Percentiles rank a stretch among this genome's conserved stretches.
phyloP scores from a whole-genome alignment of 208 protist species.

The Strigomonas oncopelti region DNA sequence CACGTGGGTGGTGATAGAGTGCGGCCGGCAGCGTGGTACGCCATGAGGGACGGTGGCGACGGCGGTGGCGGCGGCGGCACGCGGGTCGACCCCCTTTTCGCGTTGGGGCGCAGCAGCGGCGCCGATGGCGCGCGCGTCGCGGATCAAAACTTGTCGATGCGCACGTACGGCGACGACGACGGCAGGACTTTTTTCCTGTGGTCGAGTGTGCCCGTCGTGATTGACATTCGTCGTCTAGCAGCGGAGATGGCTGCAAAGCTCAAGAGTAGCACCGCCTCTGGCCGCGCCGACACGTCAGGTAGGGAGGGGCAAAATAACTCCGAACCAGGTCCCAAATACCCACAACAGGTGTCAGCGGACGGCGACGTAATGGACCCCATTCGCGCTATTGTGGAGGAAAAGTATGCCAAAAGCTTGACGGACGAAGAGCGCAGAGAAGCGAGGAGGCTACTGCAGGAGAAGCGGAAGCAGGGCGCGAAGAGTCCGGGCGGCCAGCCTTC shows the following conservation, averaged over 20 bases:
- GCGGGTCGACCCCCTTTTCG: neutral
- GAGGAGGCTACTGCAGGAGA: conserved; percentile 23
- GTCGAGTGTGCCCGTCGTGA: neutral
- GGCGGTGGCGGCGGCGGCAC: neutral
- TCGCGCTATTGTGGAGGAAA: conserved; percentile 23
- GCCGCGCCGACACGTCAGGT: neutral
- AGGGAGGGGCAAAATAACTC: neutral
- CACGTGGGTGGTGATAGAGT: conserved; percentile 18
- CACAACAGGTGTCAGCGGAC: neutral
- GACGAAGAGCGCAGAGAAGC: conserved; percentile 28
- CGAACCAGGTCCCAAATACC: too few species aligned
- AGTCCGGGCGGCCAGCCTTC: neutral
- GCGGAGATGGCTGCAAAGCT: neutral
- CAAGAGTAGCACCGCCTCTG: too few species aligned
- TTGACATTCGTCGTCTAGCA: neutral
- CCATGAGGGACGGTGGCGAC: neutral
- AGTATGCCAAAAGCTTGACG: conserved; percentile 38
- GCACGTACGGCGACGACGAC: neutral
- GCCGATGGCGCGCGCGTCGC: neutral
- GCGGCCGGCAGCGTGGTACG: conserved; percentile 40
- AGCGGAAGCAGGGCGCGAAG: conserved; percentile 10
- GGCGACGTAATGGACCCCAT: conserved; percentile 6
- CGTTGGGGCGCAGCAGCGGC: neutral
- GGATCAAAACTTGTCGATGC: neutral
- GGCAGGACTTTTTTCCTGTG: neutral